Evolutionary conservation across 2,329 filamentous ascomycete genomes (phyloP).

Genomic region (Elsinoe australis): DNA sequence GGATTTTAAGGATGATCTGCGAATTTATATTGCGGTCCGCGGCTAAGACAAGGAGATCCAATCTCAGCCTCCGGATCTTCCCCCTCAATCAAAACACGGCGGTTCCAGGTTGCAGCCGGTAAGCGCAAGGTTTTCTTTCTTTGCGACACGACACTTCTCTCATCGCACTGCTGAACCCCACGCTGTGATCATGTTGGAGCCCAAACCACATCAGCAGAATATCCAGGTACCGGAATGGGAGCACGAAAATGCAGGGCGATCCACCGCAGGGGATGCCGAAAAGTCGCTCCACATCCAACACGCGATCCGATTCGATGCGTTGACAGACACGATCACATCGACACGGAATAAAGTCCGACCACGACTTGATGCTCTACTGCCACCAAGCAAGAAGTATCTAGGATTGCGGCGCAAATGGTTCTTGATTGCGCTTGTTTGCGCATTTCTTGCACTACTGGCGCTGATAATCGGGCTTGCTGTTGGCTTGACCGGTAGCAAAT

Average conservation of each 20-base stretch:
- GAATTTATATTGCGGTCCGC: not conserved
- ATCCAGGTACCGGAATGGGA: conserved; percentile 27
- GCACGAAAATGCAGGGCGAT: conserved; percentile 16
- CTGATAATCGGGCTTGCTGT: conserved; percentile 39
- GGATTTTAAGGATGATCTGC: not conserved
- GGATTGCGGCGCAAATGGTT: conserved; percentile 35
- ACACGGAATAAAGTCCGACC: conserved; percentile 15
- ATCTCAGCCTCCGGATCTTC: not conserved
- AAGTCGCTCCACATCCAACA: conserved; percentile 9
- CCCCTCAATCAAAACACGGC: conserved; percentile 6
- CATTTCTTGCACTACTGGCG: conserved; percentile 31
- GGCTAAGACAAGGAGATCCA: not conserved
- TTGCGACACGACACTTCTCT: too few species aligned
- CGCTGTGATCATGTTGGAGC: not conserved
- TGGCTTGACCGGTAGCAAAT: conserved; percentile 27
- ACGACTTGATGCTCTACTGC: conserved; percentile 31
- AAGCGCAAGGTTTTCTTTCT: not conserved
- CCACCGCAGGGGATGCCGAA: conserved; percentile 13
- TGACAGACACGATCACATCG: not conserved
- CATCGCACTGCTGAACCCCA: not conserved
- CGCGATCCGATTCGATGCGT: not conserved
- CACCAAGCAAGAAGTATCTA: conserved; percentile 34
- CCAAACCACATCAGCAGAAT: not conserved
- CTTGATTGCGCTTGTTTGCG: conserved; percentile 30
- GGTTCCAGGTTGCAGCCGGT: not conserved